These are phyloP conservation scores for Hibiscus tridactylites DNA, from an alignment of 345 rosid species.

Conservation along the genomic window DNA sequence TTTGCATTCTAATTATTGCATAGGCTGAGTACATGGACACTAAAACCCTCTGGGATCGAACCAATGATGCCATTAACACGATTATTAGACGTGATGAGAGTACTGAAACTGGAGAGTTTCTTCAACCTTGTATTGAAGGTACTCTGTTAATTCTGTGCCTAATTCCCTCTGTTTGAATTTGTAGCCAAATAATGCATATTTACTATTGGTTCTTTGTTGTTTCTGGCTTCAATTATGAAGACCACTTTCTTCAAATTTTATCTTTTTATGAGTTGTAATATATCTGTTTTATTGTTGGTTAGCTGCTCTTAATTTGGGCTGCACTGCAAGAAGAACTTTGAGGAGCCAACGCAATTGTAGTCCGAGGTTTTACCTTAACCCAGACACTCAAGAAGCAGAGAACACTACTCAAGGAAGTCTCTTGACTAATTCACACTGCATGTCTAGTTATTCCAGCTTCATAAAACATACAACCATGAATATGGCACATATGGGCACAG, in stretches of 20 bases:
- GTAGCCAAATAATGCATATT: background rate
- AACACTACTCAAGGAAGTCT: constrained; percentile 13
- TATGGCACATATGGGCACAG: constrained; percentile 5
- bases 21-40: constrained; percentile 62
- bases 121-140: constrained; percentile 79
- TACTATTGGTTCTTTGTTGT: background rate
- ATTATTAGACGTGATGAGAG: constrained; percentile 53
- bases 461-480: constrained; percentile 12
- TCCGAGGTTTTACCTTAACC: constrained; percentile 42
- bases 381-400: constrained; percentile 24
- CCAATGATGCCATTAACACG: constrained; percentile 61
- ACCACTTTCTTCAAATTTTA: background rate
- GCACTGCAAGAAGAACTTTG: constrained; percentile 47
- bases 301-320: constrained; percentile 74
- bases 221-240: background rate
- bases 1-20: constrained; percentile 14
- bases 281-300: constrained; percentile 13
- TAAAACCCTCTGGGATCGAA: constrained; percentile 44
- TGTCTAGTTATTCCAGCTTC: constrained; percentile 15
- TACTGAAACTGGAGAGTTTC: constrained; percentile 51
- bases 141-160: constrained; percentile 2
- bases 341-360: constrained; percentile 47
- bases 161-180: constrained; percentile 3
- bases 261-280: background rate
- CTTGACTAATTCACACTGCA: constrained; percentile 9